phyloP scores from a whole-genome alignment of 2,329 filamentous ascomycete species.

The Gaeumannomyces sp. region DNA sequence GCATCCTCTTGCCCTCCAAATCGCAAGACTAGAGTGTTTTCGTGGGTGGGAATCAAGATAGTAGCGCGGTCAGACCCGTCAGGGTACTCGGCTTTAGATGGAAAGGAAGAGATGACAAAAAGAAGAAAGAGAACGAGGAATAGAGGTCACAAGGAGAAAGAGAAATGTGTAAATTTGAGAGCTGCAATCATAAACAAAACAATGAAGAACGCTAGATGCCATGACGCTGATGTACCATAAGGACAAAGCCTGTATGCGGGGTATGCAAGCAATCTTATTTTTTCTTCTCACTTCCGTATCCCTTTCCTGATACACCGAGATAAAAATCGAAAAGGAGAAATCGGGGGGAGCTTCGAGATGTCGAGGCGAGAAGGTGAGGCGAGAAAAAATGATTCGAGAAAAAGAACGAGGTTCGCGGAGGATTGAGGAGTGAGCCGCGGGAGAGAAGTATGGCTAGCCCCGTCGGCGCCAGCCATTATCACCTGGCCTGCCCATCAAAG shows the following conservation, averaged over 20 bases:
- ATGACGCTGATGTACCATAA: constrained; percentile 32
- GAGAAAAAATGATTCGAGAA: background rate
- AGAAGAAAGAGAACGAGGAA: constrained; percentile 14
- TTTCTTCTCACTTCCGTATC: constrained; percentile 25
- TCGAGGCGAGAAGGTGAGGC: too few relatives aligned
- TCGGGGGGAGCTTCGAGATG: constrained; percentile 9
- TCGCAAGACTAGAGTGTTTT: too few relatives aligned
- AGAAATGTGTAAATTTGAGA: constrained; percentile 11
- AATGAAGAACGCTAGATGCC: constrained; percentile 39
- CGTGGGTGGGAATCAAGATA: too few relatives aligned
- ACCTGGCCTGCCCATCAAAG: constrained; percentile 22
- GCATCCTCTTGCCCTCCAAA: background rate
- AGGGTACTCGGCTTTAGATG: background rate
- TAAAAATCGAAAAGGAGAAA: constrained; percentile 14
- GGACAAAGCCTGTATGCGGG: constrained; percentile 32
- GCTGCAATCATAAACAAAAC: constrained; percentile 14
- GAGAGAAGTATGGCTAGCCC: too few relatives aligned
- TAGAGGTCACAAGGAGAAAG: constrained; percentile 5
- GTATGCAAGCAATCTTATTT: constrained; percentile 32
- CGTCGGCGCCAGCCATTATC: background rate
- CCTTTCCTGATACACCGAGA: constrained; percentile 16
- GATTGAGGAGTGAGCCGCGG: background rate
- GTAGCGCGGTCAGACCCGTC: too few relatives aligned
- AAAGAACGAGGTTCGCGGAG: constrained; percentile 8
- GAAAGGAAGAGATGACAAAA: background rate